Base-by-base conservation (phyloP, 768 basidiomycete genomes). In the Pleurotus tuoliensis region DNA sequence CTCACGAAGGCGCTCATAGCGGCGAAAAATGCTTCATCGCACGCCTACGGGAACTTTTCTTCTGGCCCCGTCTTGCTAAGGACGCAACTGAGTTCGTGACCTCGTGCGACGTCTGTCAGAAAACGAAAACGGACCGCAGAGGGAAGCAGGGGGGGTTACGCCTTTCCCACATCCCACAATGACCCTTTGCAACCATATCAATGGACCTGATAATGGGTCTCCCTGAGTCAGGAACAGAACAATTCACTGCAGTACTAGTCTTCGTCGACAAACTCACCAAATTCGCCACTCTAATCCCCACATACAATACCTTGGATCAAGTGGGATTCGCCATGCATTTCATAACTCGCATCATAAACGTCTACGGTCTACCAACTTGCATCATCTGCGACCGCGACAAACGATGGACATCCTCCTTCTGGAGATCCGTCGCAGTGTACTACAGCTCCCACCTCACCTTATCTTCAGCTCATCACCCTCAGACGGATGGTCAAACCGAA, bases 401-500 rank as follows among this genome's bases (percentile, higher is more conserved):
- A 24, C 34, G 52, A 18, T 68, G 63, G 66, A 47, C 59, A 6
- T 61, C 60, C 1, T 61, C 48, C 3, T 70, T 74, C 56, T 73
- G 70, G 67, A 59, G 61, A 57, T 56, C 61, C 15, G 50, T 70
- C 1, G 54, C 61, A 8, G 22, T 46, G 1, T 3, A 40, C 1
- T 57, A 71, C 16, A 66, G 65, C 0, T 58, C 61, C 4, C 20
- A 54, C 2, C 53, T 59, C 47, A 59, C 57, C 2, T 46, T 73
- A 0, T 68, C 74, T 1, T 71, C 71, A 0, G 59, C 69, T 0
- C 67, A 73, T 49, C 76, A 77, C 55, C 75, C 72, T 0, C 72
- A 76, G 57, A 68, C 71, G 0, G 69, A 78, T 56, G 70, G 74
- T 1, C 71, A 73, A 38, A 69, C 67, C 0, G 68, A 75, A 62